These are phyloP conservation scores for Diophrys sp. DNA, from an alignment of 73 alveolate species.

Conservation along the genomic window DNA sequence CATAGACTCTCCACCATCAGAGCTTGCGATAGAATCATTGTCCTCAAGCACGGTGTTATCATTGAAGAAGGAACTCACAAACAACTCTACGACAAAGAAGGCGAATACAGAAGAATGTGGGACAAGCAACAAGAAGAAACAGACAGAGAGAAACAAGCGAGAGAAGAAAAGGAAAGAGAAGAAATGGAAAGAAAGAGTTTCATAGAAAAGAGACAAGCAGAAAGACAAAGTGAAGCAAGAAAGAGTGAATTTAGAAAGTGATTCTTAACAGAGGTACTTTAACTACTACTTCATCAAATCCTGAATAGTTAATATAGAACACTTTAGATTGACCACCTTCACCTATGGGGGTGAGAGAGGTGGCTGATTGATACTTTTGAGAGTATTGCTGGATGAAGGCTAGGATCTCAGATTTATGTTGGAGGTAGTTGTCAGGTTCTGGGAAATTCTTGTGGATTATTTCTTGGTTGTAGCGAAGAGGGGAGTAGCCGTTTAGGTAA, in stretches of 20 bases:
- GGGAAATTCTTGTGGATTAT: too few species aligned
- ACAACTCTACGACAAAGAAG: conserved; percentile 42
- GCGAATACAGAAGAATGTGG: conserved; percentile 33
- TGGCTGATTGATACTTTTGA: neutral
- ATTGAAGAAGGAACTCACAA: conserved; percentile 64
- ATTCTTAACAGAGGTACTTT: neutral
- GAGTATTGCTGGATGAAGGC: too few species aligned
- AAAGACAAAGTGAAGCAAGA: conserved; percentile 5
- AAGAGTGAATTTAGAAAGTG: too few species aligned
- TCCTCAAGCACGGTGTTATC: conserved; percentile 51
- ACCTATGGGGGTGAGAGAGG: neutral
- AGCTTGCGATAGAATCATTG: conserved; percentile 66
- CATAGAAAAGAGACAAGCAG: conserved; percentile 46
- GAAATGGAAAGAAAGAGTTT: conserved; percentile 62
- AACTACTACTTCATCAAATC: neutral
- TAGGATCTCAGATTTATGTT: too few species aligned
- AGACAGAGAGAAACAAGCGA: neutral
- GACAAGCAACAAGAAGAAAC: conserved; percentile 18
- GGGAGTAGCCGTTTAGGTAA: too few species aligned
- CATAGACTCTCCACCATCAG: conserved; percentile 66
- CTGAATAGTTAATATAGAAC: conserved; percentile 1
- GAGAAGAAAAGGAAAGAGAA: conserved; percentile 3
- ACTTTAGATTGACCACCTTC: too few species aligned
- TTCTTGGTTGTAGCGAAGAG: too few species aligned
- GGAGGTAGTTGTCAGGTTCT: too few species aligned